Evolutionary conservation across 164 flowering plant species (phyloP).

Genomic region (Aristolochia fimbriata): DNA sequence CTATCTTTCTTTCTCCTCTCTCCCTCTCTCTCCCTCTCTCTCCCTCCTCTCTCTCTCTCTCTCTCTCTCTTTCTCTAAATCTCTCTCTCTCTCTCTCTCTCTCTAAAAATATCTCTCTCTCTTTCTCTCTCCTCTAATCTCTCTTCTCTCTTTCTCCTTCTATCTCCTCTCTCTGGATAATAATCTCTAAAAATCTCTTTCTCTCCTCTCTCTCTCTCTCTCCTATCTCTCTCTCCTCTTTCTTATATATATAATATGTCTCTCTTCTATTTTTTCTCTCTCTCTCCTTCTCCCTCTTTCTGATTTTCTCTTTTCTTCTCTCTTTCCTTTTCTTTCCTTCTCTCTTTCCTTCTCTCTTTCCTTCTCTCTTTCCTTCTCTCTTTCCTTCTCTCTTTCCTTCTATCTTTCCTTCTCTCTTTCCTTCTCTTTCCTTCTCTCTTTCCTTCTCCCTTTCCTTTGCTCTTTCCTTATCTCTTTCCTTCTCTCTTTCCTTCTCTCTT

Average conservation of each 20-base stretch:
- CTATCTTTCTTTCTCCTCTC: too few species aligned
- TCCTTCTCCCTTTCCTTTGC: background rate
- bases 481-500: background rate
- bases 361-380: background rate
- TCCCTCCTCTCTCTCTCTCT: too few species aligned
- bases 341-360: background rate
- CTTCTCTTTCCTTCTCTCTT: background rate
- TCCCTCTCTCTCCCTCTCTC: too few species aligned
- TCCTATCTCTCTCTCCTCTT: background rate
- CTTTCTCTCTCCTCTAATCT: too few species aligned
- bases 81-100: too few species aligned
- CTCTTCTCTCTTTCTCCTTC: too few species aligned
- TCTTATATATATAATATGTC: background rate
- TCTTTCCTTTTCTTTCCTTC: background rate
- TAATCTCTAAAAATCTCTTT: background rate
- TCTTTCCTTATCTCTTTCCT: background rate
- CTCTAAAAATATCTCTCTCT: too few species aligned
- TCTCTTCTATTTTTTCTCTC: background rate
- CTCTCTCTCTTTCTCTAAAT: too few species aligned
- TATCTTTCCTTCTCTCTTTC: background rate
- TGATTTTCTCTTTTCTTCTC: background rate
- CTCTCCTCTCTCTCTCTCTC: background rate
- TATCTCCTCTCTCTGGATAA: too few species aligned
- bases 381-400: background rate
- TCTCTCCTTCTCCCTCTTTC: background rate